phyloP scores from a whole-genome alignment of 2,329 filamentous ascomycete genomes.

The Neurospora sp. region DNA sequence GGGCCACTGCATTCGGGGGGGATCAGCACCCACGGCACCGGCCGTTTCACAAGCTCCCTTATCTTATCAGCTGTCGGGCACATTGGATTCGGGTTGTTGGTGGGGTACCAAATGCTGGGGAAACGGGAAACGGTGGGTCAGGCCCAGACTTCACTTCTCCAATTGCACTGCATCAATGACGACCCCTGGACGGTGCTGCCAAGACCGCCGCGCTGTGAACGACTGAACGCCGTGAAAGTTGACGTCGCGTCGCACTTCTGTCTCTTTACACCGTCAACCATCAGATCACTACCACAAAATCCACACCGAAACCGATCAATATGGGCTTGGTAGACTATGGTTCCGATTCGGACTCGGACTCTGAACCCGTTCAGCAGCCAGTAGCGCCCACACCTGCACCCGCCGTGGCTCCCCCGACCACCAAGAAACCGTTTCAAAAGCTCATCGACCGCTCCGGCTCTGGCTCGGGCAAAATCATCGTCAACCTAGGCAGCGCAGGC shows the following conservation, averaged over 20 bases:
- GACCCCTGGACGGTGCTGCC: not conserved
- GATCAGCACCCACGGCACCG: not conserved
- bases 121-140: not conserved
- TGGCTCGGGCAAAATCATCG: constrained; percentile 65
- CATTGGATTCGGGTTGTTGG: not conserved
- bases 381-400: constrained; percentile 17
- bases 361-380: constrained; percentile 33
- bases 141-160: not conserved
- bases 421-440: constrained; percentile 63
- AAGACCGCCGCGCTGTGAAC: not conserved
- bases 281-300: not conserved
- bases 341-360: constrained; percentile 61
- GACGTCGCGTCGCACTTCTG: not conserved
- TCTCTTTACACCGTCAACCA: not conserved
- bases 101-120: not conserved
- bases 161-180: not conserved
- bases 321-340: constrained; percentile 82
- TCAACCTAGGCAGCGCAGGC: constrained; percentile 58
- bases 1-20: not conserved
- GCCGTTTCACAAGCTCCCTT: not conserved
- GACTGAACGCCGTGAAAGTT: not conserved
- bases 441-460: constrained; percentile 73
- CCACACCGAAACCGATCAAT: constrained; percentile 7
- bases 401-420: constrained; percentile 20
- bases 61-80: not conserved